Base-by-base conservation (phyloP, 2,329 filamentous ascomycete species). In the Ophiostoma perfectum region DNA sequence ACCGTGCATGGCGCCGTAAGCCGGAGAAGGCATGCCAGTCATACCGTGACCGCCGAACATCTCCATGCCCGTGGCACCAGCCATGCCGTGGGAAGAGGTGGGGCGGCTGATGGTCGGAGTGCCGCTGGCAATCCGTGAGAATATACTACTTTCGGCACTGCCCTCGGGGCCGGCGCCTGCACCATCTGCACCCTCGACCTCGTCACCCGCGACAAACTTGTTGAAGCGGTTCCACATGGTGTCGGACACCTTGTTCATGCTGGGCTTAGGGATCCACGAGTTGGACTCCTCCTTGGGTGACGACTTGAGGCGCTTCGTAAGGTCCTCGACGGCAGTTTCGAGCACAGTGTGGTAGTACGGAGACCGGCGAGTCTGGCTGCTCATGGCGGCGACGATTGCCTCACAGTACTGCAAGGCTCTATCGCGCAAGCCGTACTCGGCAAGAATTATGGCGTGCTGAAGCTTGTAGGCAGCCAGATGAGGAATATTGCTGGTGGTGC, bases 351-450 rank as follows among this genome's bases (percentile, higher is more conserved):
- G 89, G 76, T 97, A 92, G 78, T 99, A 98, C 2, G 89, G 89
- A 5, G 93, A 97, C 47, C 90, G 83, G 75, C 90, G 90, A 0
- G 93, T 96, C 73, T 91, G 92, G 4, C 91, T 86, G 65, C 88
- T 90, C 71, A 97, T 90, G 0, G 91, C 87, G 12, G 85, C 80
- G 47, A 86, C 84, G 73, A 99, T 93, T 6, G 88, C 85, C 73
- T 98, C 94, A 77, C 93, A 97, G 75, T 99, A 99, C 69, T 91
- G 88, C 74, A 96, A 84, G 1, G 96, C 93, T 77, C 97, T 93
- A 64, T 89, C 85, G 70, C 88, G 87, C 73, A 89, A 86, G 0
- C 96, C 96, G 74, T 90, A 87, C 73, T 97, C 94, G 16, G 94
- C 92, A 64, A 99, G 83, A 12, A 87, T 85, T 74, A 90, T 86